Conservation (phyloP, 23 red algal genomes). For the Gracilariopsis chorda region DNA sequence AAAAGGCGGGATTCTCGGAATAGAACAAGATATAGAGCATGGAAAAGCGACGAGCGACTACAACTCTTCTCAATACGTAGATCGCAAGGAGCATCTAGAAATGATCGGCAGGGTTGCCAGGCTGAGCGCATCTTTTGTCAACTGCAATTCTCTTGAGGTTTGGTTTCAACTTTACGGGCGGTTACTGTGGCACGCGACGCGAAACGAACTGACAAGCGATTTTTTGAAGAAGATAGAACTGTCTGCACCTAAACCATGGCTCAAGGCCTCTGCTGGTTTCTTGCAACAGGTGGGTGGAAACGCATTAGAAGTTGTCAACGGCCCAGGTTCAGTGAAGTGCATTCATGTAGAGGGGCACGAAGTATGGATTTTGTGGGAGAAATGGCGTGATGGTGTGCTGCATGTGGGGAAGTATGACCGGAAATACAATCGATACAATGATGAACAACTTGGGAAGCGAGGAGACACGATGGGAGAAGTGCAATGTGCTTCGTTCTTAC, state of each 20-base stretch:
- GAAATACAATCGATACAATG: background rate
- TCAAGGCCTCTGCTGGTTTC: background rate
- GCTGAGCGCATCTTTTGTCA: background rate
- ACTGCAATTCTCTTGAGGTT: background rate
- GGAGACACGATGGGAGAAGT: background rate
- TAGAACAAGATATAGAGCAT: background rate
- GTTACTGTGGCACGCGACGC: background rate
- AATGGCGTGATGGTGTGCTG: background rate
- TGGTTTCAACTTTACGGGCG: constrained; percentile 11
- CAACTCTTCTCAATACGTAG: background rate
- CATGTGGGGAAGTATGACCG: background rate
- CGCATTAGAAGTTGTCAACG: background rate
- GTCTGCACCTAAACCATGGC: constrained; percentile 6
- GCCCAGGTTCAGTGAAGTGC: background rate
- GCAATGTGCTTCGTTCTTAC: background rate
- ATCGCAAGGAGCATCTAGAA: background rate
- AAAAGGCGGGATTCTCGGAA: background rate
- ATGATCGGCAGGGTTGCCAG: background rate
- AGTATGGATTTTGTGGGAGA: background rate
- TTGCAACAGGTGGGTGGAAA: background rate
- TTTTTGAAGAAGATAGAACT: background rate
- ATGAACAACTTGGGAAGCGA: background rate
- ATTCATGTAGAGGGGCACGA: background rate
- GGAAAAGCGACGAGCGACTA: background rate
- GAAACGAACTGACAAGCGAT: background rate